Base-by-base conservation (phyloP, 768 basidiomycete genomes). In the Brasilioporus rufonigricans region DNA sequence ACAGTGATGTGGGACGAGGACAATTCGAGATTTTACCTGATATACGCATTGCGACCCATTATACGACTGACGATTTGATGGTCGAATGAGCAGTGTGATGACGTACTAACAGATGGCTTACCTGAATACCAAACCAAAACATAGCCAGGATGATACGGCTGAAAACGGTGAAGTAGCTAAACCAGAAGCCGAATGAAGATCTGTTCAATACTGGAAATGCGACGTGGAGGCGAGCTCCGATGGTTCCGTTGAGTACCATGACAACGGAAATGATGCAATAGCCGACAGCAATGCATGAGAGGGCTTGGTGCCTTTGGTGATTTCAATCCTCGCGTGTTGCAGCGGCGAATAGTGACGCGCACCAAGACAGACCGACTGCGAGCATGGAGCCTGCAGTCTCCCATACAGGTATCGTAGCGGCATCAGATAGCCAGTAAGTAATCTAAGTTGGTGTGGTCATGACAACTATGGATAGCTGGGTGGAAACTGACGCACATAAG, bases 171-270 rank as follows among this genome's bases (percentile, higher is more conserved):
- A 93, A 93, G 70, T 91, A 93, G 65, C 89, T 89, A 62, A 93
- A 81, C 84, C 88, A 93, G 73, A 92, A 93, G 2, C 93, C 92
- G 61, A 93, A 90, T 0, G 88, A 91, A 2, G 91, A 91, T 24
- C 92, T 79, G 59, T 86, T 89, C 18, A 93, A 74, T 49, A 95
- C 79, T n/a, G 68, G 68, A 67, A 93, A 92, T 0, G 85, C 82
- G 40, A 93, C 73, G 61, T 90, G 89, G 29, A 91, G 78, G 21
- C 87, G 81, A 27, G 89, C 88, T n/a, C 89, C 89, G 39, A 85
- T 80, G 3, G 87, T 85, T 48, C 91, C 91, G 62, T 92, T 93
- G 48, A 89, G 73, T 3, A 91, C 83, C 76, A 93, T 83, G 19
- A 86, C 82, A 44, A 83, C 70, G 3, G 87, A 83, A 55, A 93